Base-by-base conservation (phyloP, 148 eudicot species). In the Vaccinium vitisidaea region DNA sequence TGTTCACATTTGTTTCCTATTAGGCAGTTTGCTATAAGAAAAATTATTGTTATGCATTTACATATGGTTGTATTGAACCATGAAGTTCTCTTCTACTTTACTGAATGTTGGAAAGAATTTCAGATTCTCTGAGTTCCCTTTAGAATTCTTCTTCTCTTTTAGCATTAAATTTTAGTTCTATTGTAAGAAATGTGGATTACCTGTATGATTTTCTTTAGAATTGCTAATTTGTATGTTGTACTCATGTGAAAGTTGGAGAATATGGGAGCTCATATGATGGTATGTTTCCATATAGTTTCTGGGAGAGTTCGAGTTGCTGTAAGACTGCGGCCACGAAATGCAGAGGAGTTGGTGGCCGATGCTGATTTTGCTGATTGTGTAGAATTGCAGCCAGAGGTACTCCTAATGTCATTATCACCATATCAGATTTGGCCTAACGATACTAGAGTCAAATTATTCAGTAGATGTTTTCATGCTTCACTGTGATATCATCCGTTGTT, bases 301-400 rank as follows among this genome's bases (percentile, higher is more conserved):
- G 98, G 96, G 65, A 90, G 98, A 90, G 98, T 96, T 77, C 91
- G 98, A 70, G 98, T 96, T 84, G 98, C 98, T 76, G 98, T 96
- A 82, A 92, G 98, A 88, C 85, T 96, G 83, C 84, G 98, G 54
- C 98, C 98, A 52, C 89, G 91, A 83, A 96, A 92, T 85, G 92
- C 92, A 13, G 98, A 96, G 88, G 98, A 96, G 93, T 87, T 83
- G 75, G 87, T 88, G 75, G 88, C 98, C 10, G 98, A 96, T 92
- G 95, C 98, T 89, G 98, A 96, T 94, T 96, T 96, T 91, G 98
- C 98, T 83, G 98, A 96, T 84, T 96, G 98, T 84, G 98, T 96
- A 30, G 98, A 96, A 85, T 86, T 94, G 87, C 98, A 92, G 84
- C 98, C 98, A 36, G 98, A 96, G 98, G 98, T 96, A 81, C 5